Evolutionary conservation across 352 stramenopile species (phyloP).

Genomic region (Pythium plurisporium): DNA sequence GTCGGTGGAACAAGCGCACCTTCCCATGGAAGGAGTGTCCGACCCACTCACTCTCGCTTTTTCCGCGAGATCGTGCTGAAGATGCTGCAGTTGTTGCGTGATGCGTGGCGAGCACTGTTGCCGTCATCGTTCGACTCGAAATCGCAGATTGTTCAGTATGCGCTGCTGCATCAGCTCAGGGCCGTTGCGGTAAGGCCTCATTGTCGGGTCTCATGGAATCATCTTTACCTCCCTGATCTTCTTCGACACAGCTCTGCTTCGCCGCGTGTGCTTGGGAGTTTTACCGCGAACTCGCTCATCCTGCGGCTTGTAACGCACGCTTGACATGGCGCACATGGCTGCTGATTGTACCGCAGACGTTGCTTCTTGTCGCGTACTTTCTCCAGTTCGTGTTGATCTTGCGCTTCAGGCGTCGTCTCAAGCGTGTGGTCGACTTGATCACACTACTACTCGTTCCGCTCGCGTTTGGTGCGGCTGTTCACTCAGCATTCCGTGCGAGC

Average conservation of each 20-base stretch:
- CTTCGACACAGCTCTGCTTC: slow-evolving; percentile 9
- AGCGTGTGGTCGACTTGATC: background rate
- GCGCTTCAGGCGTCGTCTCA: slow-evolving; percentile 4
- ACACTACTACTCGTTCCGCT: slow-evolving; percentile 5
- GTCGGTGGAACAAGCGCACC: background rate
- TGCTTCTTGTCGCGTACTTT: slow-evolving; percentile 12
- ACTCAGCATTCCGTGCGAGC: slow-evolving; percentile 24
- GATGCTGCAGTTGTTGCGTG: background rate
- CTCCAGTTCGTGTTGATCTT: slow-evolving; percentile 12
- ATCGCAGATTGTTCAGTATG: slow-evolving; percentile 16
- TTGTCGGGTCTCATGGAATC: background rate
- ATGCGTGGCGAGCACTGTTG: slow-evolving; percentile 2
- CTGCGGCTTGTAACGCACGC: slow-evolving; percentile 7
- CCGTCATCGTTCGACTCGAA: slow-evolving; percentile 17
- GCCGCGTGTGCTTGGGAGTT: slow-evolving; percentile 20
- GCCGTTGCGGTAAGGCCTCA: slow-evolving; percentile 12
- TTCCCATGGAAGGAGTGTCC: background rate
- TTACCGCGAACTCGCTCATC: slow-evolving; percentile 1
- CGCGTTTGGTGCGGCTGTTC: slow-evolving; percentile 15
- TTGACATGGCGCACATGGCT: slow-evolving; percentile 18
- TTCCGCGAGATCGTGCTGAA: background rate
- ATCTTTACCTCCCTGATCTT: no score
- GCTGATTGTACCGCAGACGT: slow-evolving; percentile 14
- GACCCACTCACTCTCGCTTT: background rate
- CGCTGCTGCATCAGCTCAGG: slow-evolving; percentile 6